Percentiles rank a stretch among this genome's conserved stretches.
Conservation (phyloP, 1,139 yeast genomes). For the Taphrina confusa region DNA sequence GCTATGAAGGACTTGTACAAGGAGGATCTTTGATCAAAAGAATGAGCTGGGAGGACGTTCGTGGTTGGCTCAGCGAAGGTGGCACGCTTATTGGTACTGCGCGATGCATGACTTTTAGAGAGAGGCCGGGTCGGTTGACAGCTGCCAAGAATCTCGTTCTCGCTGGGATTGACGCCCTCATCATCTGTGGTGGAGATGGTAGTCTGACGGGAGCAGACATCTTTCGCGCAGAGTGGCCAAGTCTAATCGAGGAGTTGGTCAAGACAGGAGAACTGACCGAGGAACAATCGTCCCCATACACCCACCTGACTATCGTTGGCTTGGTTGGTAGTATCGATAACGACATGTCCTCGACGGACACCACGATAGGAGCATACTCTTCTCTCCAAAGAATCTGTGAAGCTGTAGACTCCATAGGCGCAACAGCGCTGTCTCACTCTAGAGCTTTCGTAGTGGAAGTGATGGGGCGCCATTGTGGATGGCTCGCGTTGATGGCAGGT, state of each 20-base stretch:
- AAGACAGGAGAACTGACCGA: slow-evolving; percentile 56
- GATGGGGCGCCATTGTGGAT: slow-evolving; percentile 99
- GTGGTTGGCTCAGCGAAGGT: slow-evolving; percentile 83
- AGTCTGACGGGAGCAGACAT: slow-evolving; percentile 95
- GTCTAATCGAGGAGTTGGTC: slow-evolving; percentile 69
- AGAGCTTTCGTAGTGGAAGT: slow-evolving; percentile 97
- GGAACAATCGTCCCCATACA: slow-evolving; percentile 61
- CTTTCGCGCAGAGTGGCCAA: slow-evolving; percentile 93
- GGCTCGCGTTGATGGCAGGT: slow-evolving; percentile 97
- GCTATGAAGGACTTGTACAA: slow-evolving; percentile 83
- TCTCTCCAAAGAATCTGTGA: slow-evolving; percentile 91
- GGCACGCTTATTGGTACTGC: slow-evolving; percentile 98
- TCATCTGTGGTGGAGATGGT: slow-evolving; percentile 99
- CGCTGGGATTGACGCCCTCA: slow-evolving; percentile 89
- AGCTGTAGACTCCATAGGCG: slow-evolving; percentile 92
- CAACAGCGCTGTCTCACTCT: slow-evolving; percentile 95
- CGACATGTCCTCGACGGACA: slow-evolving; percentile 95
- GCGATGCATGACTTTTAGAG: slow-evolving; percentile 79
- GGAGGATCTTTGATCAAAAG: slow-evolving; percentile 74
- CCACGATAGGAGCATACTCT: slow-evolving; percentile 94
- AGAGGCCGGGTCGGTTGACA: slow-evolving; percentile 74
- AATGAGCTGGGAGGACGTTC: slow-evolving; percentile 88
- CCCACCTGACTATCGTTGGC: slow-evolving; percentile 85
- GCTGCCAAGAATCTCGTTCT: slow-evolving; percentile 83
- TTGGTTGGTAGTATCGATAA: slow-evolving; percentile 96